Evolutionary conservation across 257 asterid species (phyloP).

Genomic region (Catharanthus roseus): DNA sequence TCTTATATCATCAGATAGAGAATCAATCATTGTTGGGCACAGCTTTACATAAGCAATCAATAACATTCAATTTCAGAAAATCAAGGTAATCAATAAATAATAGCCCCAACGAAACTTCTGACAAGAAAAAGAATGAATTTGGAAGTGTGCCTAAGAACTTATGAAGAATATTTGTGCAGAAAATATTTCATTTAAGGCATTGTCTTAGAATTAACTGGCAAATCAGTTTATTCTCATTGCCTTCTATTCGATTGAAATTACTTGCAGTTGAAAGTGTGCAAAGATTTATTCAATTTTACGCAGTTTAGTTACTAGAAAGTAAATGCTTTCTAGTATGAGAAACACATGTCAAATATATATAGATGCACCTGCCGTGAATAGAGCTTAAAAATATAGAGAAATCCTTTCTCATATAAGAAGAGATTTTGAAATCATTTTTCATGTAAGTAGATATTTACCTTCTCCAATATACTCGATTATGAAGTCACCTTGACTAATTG

Average conservation of each 20-base stretch:
- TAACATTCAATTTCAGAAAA: background rate
- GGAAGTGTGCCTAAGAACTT: too few species aligned
- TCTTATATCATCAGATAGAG: background rate
- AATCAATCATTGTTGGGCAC: background rate
- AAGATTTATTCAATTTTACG: background rate
- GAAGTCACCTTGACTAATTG: constrained; percentile 68
- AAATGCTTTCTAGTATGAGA: background rate
- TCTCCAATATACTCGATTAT: constrained; percentile 90
- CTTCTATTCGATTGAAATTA: background rate
- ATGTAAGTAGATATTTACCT: constrained; percentile 44
- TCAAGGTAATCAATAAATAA: background rate
- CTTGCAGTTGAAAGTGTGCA: background rate
- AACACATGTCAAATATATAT: background rate
- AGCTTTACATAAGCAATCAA: background rate
- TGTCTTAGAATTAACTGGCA: background rate
- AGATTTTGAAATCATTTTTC: too few species aligned
- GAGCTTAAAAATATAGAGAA: background rate
- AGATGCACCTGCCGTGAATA: background rate
- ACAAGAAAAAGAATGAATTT: background rate
- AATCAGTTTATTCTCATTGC: background rate
- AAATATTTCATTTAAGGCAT: too few species aligned
- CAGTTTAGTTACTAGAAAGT: background rate
- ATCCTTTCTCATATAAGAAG: too few species aligned
- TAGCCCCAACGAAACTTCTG: background rate
- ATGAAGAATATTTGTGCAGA: too few species aligned